Evolutionary conservation across 2,329 filamentous ascomycete genomes (phyloP).

Genomic region (Venturia asperata): DNA sequence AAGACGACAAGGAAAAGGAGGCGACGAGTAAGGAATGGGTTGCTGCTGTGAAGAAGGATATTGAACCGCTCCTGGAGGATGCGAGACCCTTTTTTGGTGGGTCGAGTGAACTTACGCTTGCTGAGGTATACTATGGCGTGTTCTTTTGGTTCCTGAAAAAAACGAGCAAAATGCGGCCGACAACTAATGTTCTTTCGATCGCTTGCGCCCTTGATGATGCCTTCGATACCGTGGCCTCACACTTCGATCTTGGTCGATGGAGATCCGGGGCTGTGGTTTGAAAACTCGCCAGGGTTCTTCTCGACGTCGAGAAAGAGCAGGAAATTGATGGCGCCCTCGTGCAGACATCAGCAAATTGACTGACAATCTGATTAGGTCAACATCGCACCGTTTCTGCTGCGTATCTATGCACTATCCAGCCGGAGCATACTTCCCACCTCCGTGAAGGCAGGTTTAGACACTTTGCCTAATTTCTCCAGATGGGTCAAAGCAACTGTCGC

Average conservation of each 20-base stretch:
- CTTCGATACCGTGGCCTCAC: no score
- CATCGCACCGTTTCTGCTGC: constrained; percentile 60
- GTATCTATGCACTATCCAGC: constrained; percentile 50
- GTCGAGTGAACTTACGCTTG: constrained; percentile 55
- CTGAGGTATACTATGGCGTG: constrained; percentile 53
- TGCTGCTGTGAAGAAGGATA: constrained; percentile 55
- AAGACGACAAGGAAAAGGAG: constrained; percentile 45
- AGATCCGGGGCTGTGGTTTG: no score
- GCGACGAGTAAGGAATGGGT: constrained; percentile 46
- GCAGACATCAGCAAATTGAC: neutral
- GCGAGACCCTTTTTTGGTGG: constrained; percentile 42
- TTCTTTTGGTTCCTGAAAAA: neutral
- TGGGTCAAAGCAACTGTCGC: constrained; percentile 57
- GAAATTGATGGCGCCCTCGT: no score
- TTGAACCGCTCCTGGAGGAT: constrained; percentile 60
- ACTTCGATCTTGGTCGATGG: no score
- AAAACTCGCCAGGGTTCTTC: no score
- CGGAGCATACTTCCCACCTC: constrained; percentile 48
- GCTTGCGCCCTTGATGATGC: no score
- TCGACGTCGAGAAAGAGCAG: no score
- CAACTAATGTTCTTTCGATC: no score
- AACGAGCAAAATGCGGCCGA: no score
- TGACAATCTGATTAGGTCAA: constrained; percentile 42
- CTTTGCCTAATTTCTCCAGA: constrained; percentile 58
- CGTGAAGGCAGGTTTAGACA: constrained; percentile 43